phyloP scores from a whole-genome alignment of 2,329 filamentous ascomycete species.

The Aspergillus fumigatiaffinis region DNA sequence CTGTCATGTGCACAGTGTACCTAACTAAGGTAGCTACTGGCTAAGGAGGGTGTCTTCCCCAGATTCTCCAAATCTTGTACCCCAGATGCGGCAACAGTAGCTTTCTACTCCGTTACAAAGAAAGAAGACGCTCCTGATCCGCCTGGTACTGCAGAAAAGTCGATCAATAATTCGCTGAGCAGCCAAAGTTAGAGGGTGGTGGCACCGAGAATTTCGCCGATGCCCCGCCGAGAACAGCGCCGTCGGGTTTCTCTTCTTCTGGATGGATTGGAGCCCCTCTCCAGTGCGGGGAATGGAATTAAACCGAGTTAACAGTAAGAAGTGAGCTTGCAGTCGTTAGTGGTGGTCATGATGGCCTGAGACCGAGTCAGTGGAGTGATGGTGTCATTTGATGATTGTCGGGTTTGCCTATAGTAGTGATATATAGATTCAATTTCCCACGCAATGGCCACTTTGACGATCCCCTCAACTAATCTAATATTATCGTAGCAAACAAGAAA shows the following conservation, averaged over 20 bases:
- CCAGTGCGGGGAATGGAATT: neutral
- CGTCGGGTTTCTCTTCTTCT: neutral
- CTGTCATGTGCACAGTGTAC: too few relatives aligned
- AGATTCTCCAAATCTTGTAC: too few relatives aligned
- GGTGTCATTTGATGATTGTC: neutral
- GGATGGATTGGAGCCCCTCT: neutral
- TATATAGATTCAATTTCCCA: neutral
- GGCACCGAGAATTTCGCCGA: constrained; percentile 24
- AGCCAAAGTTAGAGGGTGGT: neutral
- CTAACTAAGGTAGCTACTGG: too few relatives aligned
- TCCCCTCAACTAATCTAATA: too few relatives aligned
- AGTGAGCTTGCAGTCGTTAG: too few relatives aligned
- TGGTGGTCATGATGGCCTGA: neutral
- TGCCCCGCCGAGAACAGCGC: constrained; percentile 17
- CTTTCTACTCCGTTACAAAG: neutral
- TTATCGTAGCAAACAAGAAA: neutral
- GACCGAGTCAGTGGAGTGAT: neutral
- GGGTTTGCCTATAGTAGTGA: neutral
- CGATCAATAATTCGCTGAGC: neutral
- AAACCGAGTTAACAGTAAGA: neutral
- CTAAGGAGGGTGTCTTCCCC: too few relatives aligned
- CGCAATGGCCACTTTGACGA: too few relatives aligned
- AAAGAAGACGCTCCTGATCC: neutral
- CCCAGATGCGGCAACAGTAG: neutral
- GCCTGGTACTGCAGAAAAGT: neutral